A percentile compares a stretch with the other conserved stretches of the same genome.
phyloP scores from a whole-genome alignment of 1,284 basidiomycete species.

The Phellopilus nigrolimitatus region DNA sequence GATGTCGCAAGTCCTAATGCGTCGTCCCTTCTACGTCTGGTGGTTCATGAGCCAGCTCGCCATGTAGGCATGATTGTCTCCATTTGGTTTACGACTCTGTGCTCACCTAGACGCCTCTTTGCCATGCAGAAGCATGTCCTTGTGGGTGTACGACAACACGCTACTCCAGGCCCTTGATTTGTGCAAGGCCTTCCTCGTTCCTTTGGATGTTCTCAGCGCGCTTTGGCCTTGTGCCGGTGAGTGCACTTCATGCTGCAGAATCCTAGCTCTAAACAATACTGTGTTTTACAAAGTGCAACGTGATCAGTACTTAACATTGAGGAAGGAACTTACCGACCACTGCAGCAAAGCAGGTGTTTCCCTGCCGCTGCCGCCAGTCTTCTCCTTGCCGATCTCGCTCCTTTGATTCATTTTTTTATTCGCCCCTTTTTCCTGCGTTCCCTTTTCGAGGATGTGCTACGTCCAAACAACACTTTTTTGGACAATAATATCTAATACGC shows the following conservation, averaged over 20 bases:
- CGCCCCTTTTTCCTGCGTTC: not conserved
- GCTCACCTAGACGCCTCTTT: too few relatives aligned
- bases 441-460: not conserved
- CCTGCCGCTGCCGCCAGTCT: constrained; percentile 19
- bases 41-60: constrained; percentile 68
- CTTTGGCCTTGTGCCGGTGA: constrained; percentile 68
- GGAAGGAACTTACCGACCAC: constrained; percentile 22
- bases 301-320: constrained; percentile 19
- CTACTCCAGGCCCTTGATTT: constrained; percentile 59
- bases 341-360: constrained; percentile 22
- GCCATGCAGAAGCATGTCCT: constrained; percentile 47
- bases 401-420: not conserved
- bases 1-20: constrained; percentile 48
- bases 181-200: constrained; percentile 56
- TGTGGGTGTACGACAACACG: constrained; percentile 60
- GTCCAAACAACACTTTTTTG: not conserved
- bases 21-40: constrained; percentile 62
- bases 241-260: constrained; percentile 22
- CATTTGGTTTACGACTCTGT: not conserved
- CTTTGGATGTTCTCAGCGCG: constrained; percentile 59
- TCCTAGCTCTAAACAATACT: not conserved
- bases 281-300: constrained; percentile 21
- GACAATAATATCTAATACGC: not conserved
- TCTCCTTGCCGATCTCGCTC: constrained; percentile 11
- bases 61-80: constrained; percentile 38